phyloP scores from a whole-genome alignment of 2,329 filamentous ascomycete species.

The Curvularia eragrostidis region DNA sequence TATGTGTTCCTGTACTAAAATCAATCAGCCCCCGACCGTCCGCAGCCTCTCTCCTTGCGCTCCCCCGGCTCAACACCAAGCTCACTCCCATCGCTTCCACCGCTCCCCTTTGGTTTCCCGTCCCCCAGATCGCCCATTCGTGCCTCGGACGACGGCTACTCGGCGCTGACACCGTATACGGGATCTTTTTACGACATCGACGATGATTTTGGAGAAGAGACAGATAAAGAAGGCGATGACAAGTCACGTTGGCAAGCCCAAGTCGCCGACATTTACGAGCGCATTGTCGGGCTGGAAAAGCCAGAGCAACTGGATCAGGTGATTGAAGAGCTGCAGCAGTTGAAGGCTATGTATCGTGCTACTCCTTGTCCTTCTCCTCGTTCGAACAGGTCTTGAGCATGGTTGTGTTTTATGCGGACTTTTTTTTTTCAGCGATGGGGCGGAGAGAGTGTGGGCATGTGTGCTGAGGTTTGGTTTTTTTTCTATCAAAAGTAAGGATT shows the following conservation, averaged over 20 bases:
- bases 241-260: neutral
- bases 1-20: neutral
- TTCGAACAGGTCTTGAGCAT: neutral
- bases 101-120: constrained; percentile 5
- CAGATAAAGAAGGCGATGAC: neutral
- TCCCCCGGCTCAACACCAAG: constrained; percentile 16
- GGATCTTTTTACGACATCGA: neutral
- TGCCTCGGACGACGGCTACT: constrained; percentile 1
- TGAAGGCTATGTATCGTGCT: constrained; percentile 1
- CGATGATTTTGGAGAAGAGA: neutral
- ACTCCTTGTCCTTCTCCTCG: neutral
- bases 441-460: too few species aligned
- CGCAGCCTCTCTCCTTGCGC: constrained; percentile 32
- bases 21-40: constrained; percentile 35
- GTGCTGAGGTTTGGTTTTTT: neutral
- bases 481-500: neutral
- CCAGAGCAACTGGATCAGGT: constrained; percentile 3
- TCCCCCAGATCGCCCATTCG: neutral
- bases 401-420: too few species aligned
- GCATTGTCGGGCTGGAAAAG: neutral
- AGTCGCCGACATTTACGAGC: constrained; percentile 3
- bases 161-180: neutral
- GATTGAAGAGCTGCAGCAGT: constrained; percentile 3
- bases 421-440: too few species aligned
- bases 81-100: constrained; percentile 1